Evolutionary conservation across 1,284 basidiomycete genomes (phyloP), one percentile per base, ranked within the genome.

Genomic region (Taiwanofungus camphoratus): DNA sequence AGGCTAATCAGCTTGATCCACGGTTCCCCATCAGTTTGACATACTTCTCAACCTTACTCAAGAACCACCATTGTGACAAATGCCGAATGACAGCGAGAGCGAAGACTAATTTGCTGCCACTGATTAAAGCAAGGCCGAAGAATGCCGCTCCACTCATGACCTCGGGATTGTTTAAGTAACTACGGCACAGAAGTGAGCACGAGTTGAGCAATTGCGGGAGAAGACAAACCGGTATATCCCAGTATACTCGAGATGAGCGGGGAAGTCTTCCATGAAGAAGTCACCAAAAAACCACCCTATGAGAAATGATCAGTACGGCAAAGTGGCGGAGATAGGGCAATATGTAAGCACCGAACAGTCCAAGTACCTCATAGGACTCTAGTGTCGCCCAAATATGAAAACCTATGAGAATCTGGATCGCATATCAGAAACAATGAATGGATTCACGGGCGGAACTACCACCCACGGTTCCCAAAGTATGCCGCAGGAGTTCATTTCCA

Each of bases 211-310:
- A 30, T 38, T 12, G 30, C 23, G 12, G 24, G 13, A 23, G 19
- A 12, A 21, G 27, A 50, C 70, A 26, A 50, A 87, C 78, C 91
- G 80, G 67, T 94, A 97, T 56, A 99, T 98, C 23, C 95, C 95
- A 39, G 92, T 95, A 63, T 98, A 98, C 50, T 94, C 91, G 6
- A 98, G 71, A 52, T 92, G 82, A 1, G 88, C 71, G 2, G 95
- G 92, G 62, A 92, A 95, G 54, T 92, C 89, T 54, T 92, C 83
- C 61, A 97, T 86, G 74, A 98, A 99, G 67, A 99, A 99, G 65
- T 99, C 95, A 18, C 92, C 92, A 56, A 94, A 97, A 67, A 95
- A 92, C 93, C 93, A 97, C 15, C 93, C 88, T 90, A 30, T 4
- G 18, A 16, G 23, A 15, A 13, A 15, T 37, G 42, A 23, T 45